A percentile compares a stretch with the other conserved stretches of the same genome.
phyloP scores from a whole-genome alignment of 768 basidiomycete species.

The Suillus ampliporus region DNA sequence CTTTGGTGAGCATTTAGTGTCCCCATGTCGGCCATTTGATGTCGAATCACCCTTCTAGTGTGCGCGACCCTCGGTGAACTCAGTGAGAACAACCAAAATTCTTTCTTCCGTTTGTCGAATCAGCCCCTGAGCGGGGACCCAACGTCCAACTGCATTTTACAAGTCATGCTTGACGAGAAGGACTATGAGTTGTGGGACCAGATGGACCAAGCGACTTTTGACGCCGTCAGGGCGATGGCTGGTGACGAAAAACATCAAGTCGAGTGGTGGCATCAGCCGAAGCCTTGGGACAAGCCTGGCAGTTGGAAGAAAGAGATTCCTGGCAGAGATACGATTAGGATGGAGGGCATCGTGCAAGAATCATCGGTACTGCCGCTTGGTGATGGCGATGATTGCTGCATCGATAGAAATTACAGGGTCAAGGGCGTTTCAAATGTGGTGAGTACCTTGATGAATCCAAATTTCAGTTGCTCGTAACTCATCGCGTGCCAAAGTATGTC shows the following conservation, averaged over 20 bases:
- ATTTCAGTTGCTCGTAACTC: background rate
- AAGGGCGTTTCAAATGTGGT: conserved; percentile 22
- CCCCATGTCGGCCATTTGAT: background rate
- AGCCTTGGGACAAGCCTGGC: conserved; percentile 7
- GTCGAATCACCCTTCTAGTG: background rate
- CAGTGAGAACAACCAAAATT: conserved; percentile 1
- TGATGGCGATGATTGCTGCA: conserved; percentile 4
- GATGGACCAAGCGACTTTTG: conserved; percentile 15
- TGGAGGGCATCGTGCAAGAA: conserved; percentile 16
- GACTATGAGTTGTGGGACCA: conserved; percentile 13
- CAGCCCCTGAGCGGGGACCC: conserved; percentile 8
- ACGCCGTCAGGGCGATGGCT: background rate
- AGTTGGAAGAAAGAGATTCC: conserved; percentile 2
- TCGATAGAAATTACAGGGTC: conserved; percentile 21
- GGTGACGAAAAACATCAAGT: background rate
- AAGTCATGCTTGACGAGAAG: conserved; percentile 15
- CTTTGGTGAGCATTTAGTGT: background rate
- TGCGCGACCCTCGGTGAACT: conserved; percentile 5
- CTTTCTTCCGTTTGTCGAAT: conserved; percentile 2
- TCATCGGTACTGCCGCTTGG: conserved; percentile 13
- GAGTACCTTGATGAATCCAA: background rate
- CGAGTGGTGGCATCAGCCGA: background rate
- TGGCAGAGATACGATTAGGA: conserved; percentile 11
- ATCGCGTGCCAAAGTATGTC: conserved; percentile 12
- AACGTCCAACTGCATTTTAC: conserved; percentile 18